Evolutionary conservation across 73 alveolate species (phyloP).

Genomic region (Uronychia binucleata): DNA sequence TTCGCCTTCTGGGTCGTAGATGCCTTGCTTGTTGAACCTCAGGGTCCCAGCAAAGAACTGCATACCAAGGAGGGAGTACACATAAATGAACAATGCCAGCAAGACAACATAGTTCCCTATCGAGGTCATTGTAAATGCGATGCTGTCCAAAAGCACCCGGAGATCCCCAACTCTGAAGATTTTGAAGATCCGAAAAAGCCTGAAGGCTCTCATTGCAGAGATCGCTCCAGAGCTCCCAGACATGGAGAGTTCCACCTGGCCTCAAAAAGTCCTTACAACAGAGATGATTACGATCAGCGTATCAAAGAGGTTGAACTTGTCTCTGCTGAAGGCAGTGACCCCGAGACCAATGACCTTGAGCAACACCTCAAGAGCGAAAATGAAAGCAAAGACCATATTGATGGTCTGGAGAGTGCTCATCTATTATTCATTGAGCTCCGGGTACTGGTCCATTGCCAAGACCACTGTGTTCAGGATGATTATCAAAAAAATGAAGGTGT

Average conservation of each 20-base stretch:
- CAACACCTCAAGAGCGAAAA: slow-evolving; percentile 28
- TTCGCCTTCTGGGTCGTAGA: slow-evolving; percentile 14
- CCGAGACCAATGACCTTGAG: slow-evolving; percentile 35
- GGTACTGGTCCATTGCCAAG: slow-evolving; percentile 28
- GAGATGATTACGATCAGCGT: slow-evolving; percentile 24
- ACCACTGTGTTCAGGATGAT: slow-evolving; percentile 22
- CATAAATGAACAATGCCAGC: slow-evolving; percentile 18
- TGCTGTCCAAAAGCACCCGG: slow-evolving; percentile 15
- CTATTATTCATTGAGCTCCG: slow-evolving; percentile 4
- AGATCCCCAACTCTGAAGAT: slow-evolving; percentile 36
- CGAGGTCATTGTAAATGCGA: slow-evolving; percentile 5
- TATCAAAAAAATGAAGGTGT: slow-evolving; percentile 13
- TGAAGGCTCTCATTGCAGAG: slow-evolving; percentile 45
- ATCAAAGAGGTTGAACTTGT: slow-evolving; percentile 36
- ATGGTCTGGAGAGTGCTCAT: neutral
- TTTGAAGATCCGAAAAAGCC: slow-evolving; percentile 45
- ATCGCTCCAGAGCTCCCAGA: slow-evolving; percentile 3
- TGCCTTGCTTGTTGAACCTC: slow-evolving; percentile 8
- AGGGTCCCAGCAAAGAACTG: slow-evolving; percentile 29
- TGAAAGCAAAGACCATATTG: slow-evolving; percentile 8
- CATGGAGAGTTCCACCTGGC: slow-evolving; percentile 1
- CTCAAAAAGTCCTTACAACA: neutral
- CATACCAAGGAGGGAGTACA: slow-evolving; percentile 26
- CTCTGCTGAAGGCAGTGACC: slow-evolving; percentile 10
- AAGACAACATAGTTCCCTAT: slow-evolving; percentile 24